Evolutionary conservation across 75 land plant genomes (phyloP), one percentile per base, ranked within the genome.

Genomic region (Pseudotsuga menziesii): DNA sequence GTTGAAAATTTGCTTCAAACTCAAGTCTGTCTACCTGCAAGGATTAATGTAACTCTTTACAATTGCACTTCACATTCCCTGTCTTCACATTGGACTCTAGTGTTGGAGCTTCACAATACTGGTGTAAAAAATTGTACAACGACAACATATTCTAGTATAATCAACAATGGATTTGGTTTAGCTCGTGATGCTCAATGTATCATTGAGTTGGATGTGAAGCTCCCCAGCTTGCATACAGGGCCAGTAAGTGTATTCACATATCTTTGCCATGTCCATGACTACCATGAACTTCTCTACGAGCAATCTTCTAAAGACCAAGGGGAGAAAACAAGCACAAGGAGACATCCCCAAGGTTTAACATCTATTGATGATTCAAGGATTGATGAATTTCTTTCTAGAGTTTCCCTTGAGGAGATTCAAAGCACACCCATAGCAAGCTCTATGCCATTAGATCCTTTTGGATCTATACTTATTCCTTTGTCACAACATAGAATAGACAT

Each of bases 221-320:
- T 83, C 25, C 83, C 83, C 39, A 72, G 75, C 25, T 70, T 74
- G 22, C 63, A 57, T 19, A 54, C 32, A 58, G 85, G 78, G 36
- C 78, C 85, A 39, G 85, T 81, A 9, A 66, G 58, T 56, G 72
- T 77, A 57, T 82, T 62, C 19, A 69, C 73, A 19, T 83, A 62
- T 58, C 83, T 83, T 67, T 83, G 73, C 67, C 85, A 83, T 69
- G 39, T 83, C 55, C 83, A 81, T 32, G 83, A 83, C 78, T 81
- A 63, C 60, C 85, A 83, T 57, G 61, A 80, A 27, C 76, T 62
- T 32, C 72, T 81, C 35, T 73, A 75, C 48, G 56, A 80, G 16
- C 75, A 73, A 1, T 54, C 16, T 73, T 73, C 58, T 73, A 56
- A 4, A 54, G 75, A 73, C 13, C n/a, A 70, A 7, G 27, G 23